phyloP scores from a whole-genome alignment of 116 monocot species.

The Thalassia testudinum region DNA sequence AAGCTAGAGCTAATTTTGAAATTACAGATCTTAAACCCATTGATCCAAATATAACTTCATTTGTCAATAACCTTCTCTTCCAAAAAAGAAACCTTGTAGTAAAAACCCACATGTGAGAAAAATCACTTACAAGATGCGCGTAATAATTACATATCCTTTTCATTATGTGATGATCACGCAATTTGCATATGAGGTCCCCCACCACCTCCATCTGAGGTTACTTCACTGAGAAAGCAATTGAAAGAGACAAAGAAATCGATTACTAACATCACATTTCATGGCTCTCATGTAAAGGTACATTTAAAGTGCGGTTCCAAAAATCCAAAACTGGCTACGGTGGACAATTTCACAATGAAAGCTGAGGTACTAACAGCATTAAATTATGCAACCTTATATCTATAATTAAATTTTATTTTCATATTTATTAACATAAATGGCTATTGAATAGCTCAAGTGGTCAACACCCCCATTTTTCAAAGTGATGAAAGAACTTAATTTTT shows the following conservation, averaged over 20 bases:
- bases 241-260: conserved; percentile 1
- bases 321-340: too few relatives aligned
- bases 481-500: too few relatives aligned
- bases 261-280: not conserved
- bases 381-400: too few relatives aligned
- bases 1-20: conserved; percentile 94
- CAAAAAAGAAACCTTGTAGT: conserved; percentile 81
- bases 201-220: conserved; percentile 97
- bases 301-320: too few relatives aligned
- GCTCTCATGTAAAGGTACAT: too few relatives aligned
- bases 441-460: too few relatives aligned
- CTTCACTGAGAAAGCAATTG: conserved; percentile 58
- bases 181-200: conserved; percentile 80
- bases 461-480: too few relatives aligned
- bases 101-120: not conserved
- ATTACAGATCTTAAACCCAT: conserved; percentile 96
- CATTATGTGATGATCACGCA: not conserved
- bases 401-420: too few relatives aligned
- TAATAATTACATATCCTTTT: not conserved
- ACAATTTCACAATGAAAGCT: too few relatives aligned
- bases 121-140: too few relatives aligned
- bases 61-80: conserved; percentile 97
- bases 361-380: too few relatives aligned
- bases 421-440: too few relatives aligned
- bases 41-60: conserved; percentile 99